These are phyloP conservation scores for Toxicodendron radicans DNA, from an alignment of 345 rosid species.

Conservation along the genomic window DNA sequence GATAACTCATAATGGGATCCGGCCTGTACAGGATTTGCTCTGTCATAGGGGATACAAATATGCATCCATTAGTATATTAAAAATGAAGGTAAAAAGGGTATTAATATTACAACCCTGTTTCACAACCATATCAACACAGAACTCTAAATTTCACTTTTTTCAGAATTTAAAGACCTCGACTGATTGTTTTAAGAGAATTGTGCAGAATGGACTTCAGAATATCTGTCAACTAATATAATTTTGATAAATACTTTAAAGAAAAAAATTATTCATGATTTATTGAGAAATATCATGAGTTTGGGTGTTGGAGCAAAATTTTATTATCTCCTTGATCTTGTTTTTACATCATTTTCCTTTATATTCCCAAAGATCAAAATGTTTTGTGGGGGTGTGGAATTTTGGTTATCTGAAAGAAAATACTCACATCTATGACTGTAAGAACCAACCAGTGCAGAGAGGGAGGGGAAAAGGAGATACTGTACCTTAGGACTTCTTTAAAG, in stretches of 20 bases:
- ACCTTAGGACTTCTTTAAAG: constrained; percentile 90
- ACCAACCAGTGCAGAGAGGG: not conserved
- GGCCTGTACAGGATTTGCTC: constrained; percentile 77
- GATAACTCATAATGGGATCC: constrained; percentile 89
- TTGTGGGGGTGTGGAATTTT: too few relatives aligned
- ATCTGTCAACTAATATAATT: too few relatives aligned
- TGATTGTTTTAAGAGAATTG: not conserved
- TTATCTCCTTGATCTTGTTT: too few relatives aligned
- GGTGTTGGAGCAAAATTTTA: too few relatives aligned
- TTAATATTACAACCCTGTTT: too few relatives aligned
- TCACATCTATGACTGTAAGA: not conserved
- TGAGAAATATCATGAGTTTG: too few relatives aligned
- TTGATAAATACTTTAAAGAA: too few relatives aligned
- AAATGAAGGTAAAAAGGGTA: not conserved
- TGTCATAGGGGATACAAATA: constrained; percentile 29
- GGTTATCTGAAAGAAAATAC: not conserved
- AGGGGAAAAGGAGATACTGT: constrained; percentile 7
- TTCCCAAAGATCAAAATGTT: too few relatives aligned
- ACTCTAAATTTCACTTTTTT: not conserved
- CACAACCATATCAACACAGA: not conserved
- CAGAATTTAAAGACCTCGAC: not conserved
- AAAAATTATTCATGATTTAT: too few relatives aligned
- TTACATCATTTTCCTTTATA: too few relatives aligned
- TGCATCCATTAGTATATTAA: constrained; percentile 1
- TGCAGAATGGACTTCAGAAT: too few relatives aligned